Conservation (phyloP, 768 basidiomycete genomes). For the Calocera cornea region DNA sequence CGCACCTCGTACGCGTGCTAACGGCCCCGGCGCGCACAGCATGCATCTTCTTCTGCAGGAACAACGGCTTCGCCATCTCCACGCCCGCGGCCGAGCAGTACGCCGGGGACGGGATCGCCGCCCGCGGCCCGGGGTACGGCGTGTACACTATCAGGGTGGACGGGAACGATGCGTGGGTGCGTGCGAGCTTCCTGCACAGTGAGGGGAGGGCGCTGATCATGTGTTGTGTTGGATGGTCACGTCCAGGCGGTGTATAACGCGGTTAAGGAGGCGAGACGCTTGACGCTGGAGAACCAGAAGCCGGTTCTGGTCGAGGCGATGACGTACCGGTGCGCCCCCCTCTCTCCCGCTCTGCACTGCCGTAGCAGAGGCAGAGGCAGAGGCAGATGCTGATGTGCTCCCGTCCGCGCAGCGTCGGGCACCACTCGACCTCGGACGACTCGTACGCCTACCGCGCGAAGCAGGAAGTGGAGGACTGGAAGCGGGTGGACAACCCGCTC, state of each 20-base stretch:
- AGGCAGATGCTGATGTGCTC: no score
- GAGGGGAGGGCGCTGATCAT: no score
- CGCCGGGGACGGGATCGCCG: conserved; percentile 83
- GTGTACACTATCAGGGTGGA: conserved; percentile 86
- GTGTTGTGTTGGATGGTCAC: conserved; percentile 22
- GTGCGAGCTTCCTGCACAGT: not conserved
- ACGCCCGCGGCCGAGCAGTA: conserved; percentile 83
- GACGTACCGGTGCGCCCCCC: conserved; percentile 56
- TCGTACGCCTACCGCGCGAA: conserved; percentile 85
- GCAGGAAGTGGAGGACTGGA: conserved; percentile 82
- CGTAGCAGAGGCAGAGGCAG: no score
- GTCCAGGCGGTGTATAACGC: conserved; percentile 63
- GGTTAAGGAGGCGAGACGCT: conserved; percentile 52
- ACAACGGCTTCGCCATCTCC: conserved; percentile 88
- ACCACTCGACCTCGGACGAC: conserved; percentile 91
- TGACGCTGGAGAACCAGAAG: conserved; percentile 63
- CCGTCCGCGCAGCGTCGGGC: conserved; percentile 63
- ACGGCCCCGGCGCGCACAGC: no score
- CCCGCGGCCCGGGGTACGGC: conserved; percentile 83
- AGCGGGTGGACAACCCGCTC: conserved; percentile 81
- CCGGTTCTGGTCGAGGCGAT: conserved; percentile 81
- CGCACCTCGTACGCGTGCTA: conserved; percentile 8
- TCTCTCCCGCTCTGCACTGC: conserved; percentile 5
- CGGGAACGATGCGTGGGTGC: conserved; percentile 52
- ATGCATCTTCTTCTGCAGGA: conserved; percentile 22